Conservation (phyloP, 352 stramenopile genomes). For the Phytopythium boreale region DNA sequence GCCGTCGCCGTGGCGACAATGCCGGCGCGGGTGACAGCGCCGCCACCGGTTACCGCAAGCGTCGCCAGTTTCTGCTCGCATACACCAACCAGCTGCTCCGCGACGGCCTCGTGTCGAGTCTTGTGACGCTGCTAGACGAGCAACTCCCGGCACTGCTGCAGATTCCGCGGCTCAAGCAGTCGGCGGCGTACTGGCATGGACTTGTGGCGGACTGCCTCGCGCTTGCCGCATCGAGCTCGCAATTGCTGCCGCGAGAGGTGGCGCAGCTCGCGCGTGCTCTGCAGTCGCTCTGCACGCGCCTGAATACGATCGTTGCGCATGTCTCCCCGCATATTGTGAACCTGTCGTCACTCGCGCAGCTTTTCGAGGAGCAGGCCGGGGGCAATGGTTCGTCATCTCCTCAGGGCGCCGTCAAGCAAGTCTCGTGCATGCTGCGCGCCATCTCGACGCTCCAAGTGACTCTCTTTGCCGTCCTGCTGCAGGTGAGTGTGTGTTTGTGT, state of each 20-base stretch:
- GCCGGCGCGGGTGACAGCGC: neutral
- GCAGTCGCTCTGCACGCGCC: slow-evolving; percentile 49
- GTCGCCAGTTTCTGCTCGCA: slow-evolving; percentile 56
- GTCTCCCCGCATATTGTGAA: slow-evolving; percentile 84
- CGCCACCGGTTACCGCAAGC: slow-evolving; percentile 26
- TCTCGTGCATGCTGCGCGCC: slow-evolving; percentile 72
- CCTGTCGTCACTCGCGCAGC: slow-evolving; percentile 65
- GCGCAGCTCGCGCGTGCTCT: slow-evolving; percentile 47
- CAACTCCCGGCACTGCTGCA: slow-evolving; percentile 56
- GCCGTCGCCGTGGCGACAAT: slow-evolving; percentile 18
- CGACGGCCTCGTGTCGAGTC: slow-evolving; percentile 46
- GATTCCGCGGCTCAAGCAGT: slow-evolving; percentile 56
- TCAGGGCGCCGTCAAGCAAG: slow-evolving; percentile 65
- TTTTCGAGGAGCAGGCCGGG: slow-evolving; percentile 46
- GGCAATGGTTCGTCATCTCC: slow-evolving; percentile 59
- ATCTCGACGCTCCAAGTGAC: slow-evolving; percentile 73
- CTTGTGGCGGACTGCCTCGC: slow-evolving; percentile 67
- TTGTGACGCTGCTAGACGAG: slow-evolving; percentile 41
- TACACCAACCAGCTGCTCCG: slow-evolving; percentile 69
- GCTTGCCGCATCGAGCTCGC: slow-evolving; percentile 54
- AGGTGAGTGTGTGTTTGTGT: slow-evolving; percentile 7
- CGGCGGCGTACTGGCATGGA: slow-evolving; percentile 75
- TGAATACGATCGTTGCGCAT: slow-evolving; percentile 60
- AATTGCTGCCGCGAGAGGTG: slow-evolving; percentile 50
- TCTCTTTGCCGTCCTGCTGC: slow-evolving; percentile 55